These are phyloP conservation scores for Thermochaetoides thermophila DNA, from an alignment of 495 filamentous ascomycete genomes.

Conservation along the genomic window DNA sequence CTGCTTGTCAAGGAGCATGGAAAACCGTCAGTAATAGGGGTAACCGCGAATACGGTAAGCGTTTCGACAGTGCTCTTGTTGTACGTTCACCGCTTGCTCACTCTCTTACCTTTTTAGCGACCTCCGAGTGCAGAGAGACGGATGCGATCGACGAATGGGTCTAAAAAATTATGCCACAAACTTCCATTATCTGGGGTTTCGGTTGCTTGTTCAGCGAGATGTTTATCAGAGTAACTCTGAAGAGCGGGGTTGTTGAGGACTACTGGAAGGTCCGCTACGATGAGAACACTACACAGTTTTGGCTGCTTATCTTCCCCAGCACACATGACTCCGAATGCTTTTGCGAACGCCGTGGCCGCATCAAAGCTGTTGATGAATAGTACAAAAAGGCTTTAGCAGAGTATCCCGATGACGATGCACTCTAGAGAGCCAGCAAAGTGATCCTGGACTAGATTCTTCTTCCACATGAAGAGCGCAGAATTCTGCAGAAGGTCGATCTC, in stretches of 20 bases:
- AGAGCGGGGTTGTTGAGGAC: background rate
- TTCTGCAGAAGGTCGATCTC: too few species aligned
- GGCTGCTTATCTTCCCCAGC: too few species aligned
- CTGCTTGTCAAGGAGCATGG: background rate
- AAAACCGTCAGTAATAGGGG: background rate
- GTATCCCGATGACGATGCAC: too few species aligned
- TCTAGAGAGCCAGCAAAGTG: too few species aligned
- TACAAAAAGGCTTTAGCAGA: too few species aligned
- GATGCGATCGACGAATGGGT: background rate
- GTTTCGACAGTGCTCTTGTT: background rate
- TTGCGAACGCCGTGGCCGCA: too few species aligned
- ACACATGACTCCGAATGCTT: too few species aligned
- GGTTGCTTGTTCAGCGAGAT: slow-evolving; percentile 4
- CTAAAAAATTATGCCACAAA: background rate
- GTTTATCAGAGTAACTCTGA: background rate
- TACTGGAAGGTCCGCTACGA: background rate
- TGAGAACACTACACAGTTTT: too few species aligned
- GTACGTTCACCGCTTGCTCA: too few species aligned
- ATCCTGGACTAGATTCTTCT: too few species aligned
- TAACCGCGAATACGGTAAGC: background rate
- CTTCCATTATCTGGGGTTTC: slow-evolving; percentile 1
- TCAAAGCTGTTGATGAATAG: too few species aligned
- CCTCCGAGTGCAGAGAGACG: background rate
- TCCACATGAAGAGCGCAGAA: too few species aligned
- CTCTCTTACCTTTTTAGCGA: background rate